Evolutionary conservation across 345 rosid species (phyloP), one percentile per base, ranked within the genome.

Genomic region (Eucalyptus polyanthemos): DNA sequence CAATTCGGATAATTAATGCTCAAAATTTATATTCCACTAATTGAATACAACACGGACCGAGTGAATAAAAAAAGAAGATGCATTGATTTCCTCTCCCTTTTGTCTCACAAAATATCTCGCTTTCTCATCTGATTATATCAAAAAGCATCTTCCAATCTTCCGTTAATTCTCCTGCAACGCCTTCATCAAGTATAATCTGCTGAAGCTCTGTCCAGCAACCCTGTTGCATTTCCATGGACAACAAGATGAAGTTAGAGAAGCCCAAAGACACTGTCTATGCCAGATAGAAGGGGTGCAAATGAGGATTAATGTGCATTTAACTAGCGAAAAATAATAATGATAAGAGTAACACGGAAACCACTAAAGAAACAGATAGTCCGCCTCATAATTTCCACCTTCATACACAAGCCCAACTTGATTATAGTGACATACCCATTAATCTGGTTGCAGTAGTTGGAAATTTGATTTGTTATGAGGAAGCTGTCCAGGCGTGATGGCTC

Each of bases 401-500:
- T 88, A 89, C 25, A 76, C 47, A 21, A 40, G 85, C 85, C 16
- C 85, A 21, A 76, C 47, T 76, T 40, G 29, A 76, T 76, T 40
- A 40, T 40, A 37, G 9, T 10, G 29, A 40, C 95, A 45, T 95
- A 98, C 99, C 98, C 98, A 40, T 98, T 98, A 92, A 98, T 95
- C 94, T 98, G 99, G 94, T 94, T 97, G 95, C 99, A 98, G 89
- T 95, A 97, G 93, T 97, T 97, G 72, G 98, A 87, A 86, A 97
- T 94, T 91, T 96, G 99, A 93, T 98, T 98, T 90, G 99, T 94
- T 90, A 96, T 92, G 53, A 98, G 99, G 91, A 98, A 98, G 93
- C 99, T 96, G 92, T 96, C 99, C 93, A 98, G 91, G 54, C 98
- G 97, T 27, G 99, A 93, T 65, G 99, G 99, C 90, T 98, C 99